These are phyloP conservation scores for Clitoria ternatea DNA, from an alignment of 306 rosid species.

Conservation along the genomic window DNA sequence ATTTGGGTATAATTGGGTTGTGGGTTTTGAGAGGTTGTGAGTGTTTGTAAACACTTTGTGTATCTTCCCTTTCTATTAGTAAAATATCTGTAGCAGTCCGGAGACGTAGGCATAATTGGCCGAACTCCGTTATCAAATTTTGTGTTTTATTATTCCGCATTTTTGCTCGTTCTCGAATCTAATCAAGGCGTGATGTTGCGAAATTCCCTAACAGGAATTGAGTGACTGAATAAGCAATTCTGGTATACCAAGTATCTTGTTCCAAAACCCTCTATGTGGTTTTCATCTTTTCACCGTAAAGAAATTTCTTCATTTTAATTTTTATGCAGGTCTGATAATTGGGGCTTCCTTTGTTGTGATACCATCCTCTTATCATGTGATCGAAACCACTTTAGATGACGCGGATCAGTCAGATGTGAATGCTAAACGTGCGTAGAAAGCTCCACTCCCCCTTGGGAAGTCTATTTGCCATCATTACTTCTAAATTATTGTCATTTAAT, in stretches of 20 bases:
- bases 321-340: constrained; percentile 55
- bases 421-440: constrained; percentile 49
- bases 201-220: no score
- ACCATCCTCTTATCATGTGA: constrained; percentile 45
- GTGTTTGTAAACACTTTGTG: no score
- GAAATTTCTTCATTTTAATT: constrained; percentile 16
- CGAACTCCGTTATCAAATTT: no score
- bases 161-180: no score
- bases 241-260: not conserved
- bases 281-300: not conserved
- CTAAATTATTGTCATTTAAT: constrained; percentile 5
- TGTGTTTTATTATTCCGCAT: no score
- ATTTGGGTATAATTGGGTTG: no score
- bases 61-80: no score
- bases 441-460: constrained; percentile 17
- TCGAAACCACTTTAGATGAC: constrained; percentile 48
- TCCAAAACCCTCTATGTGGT: not conserved
- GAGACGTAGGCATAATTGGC: no score
- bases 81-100: no score
- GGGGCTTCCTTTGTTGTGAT: constrained; percentile 58
- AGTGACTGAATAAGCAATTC: constrained; percentile 10
- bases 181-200: no score
- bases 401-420: constrained; percentile 51
- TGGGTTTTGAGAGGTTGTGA: no score
- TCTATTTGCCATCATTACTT: constrained; percentile 13